These are phyloP conservation scores for Trypanosoma melophagium DNA, from an alignment of 208 protist species.

Conservation along the genomic window DNA sequence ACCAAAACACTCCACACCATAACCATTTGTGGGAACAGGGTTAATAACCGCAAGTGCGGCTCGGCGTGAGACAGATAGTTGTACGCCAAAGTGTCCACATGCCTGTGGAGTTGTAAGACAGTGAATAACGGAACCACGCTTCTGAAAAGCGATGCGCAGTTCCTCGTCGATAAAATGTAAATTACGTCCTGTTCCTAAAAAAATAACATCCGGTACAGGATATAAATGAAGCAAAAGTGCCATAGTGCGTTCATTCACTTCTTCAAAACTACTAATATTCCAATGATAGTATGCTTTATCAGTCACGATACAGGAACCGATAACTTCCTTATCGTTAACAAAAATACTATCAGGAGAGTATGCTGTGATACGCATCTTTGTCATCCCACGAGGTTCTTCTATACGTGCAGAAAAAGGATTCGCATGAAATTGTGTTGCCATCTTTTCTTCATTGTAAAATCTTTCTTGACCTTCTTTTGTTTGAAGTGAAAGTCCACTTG, in stretches of 20 bases:
- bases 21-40: slow-evolving; percentile 84
- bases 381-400: slow-evolving; percentile 72
- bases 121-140: slow-evolving; percentile 82
- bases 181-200: slow-evolving; percentile 84
- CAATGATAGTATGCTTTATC: slow-evolving; percentile 87
- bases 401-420: slow-evolving; percentile 85
- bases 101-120: slow-evolving; percentile 87
- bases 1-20: slow-evolving; percentile 89
- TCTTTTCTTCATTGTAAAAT: slow-evolving; percentile 92
- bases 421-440: slow-evolving; percentile 89
- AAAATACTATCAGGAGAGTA: slow-evolving; percentile 89
- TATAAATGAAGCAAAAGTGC: slow-evolving; percentile 85
- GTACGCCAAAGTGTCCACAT: slow-evolving; percentile 80
- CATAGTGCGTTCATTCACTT: slow-evolving; percentile 84
- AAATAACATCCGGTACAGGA: slow-evolving; percentile 85
- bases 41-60: slow-evolving; percentile 81
- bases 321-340: slow-evolving; percentile 88
- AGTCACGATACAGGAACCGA: slow-evolving; percentile 89
- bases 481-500: slow-evolving; percentile 71
- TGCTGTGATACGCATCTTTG: slow-evolving; percentile 75
- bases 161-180: slow-evolving; percentile 89
- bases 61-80: slow-evolving; percentile 80
- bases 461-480: slow-evolving; percentile 84
- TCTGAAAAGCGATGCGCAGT: slow-evolving; percentile 83
- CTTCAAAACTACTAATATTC: slow-evolving; percentile 87